Evolutionary conservation across 345 rosid genomes (phyloP), one percentile per base, ranked within the genome.

Genomic region (Mercurialis annua): DNA sequence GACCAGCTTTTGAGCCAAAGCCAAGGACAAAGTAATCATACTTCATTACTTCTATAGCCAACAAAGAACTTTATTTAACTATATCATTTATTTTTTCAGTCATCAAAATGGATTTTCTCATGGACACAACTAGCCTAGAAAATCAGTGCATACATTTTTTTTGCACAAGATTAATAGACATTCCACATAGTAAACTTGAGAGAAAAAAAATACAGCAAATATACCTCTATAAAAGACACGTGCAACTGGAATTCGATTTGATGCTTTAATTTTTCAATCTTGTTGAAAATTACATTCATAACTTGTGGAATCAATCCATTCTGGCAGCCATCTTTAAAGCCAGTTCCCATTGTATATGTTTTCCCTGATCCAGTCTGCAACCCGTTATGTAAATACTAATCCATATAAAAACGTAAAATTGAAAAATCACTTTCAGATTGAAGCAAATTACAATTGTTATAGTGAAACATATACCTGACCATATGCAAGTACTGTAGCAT

Each of bases 401-500:
- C 10, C 9, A n/a, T n/a, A n/a, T n/a, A n/a, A n/a, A 54, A 50
- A 18, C 34, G 23, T 29, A 16, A 52, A 20, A 3, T 3, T 8
- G 44, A 10, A 10, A 40, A 43, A 11, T n/a, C 21, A 33, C 34
- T 23, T 55, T 14, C 40, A 40, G 29, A 8, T 21, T 30, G 34
- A 26, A 29, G 21, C 6, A 29, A 29, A 58, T 40, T 42, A 18
- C 54, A 6, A 16, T 15, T 18, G 2, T 2, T n/a, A 18, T 18
- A 16, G 11, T 7, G 3, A 5, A 27, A 51, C 33, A 30, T 43
- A 51, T 80, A 91, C 98, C 98, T 92, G 97, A 51, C 99, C 97
- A 78, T 94, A 94, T 63, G 99, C 99, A 62, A 94, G 96, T 61
- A 94, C 97, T 0, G 97, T 94, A n/a, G 95, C 99, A 77, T 94